Base-by-base conservation (phyloP, 176 grass and related monocot genomes). In the Lolium multiflorum region DNA sequence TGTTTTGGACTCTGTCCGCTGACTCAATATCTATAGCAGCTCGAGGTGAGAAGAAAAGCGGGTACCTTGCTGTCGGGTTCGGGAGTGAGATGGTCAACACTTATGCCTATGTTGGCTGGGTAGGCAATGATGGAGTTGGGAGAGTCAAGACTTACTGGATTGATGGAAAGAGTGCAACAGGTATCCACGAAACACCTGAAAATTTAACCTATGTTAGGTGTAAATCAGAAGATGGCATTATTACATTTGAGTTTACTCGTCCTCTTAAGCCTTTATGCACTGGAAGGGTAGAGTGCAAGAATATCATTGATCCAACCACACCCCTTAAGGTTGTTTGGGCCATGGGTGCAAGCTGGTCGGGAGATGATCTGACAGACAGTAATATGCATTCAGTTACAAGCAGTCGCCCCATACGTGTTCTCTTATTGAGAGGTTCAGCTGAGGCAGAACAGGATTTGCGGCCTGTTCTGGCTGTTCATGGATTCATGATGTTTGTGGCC, bases 401-500 rank as follows among this genome's bases (percentile, higher is more conserved):
- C 52, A 90, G 92, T 80, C 78, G 83, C 11, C 92, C 92, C 3
- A 84, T 94, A 81, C 87, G 81, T 77, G 90, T 97, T 88, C 73
- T 91, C 16, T 74, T 97, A 20, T 82, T 89, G 56, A 88, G 87
- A 85, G 89, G 93, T 62, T 92, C 92, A 8, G 88, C 91, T 47
- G 90, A 94, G 87, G 91, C 88, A 59, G 97, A 98, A 79, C 92
- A 95, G 31, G 91, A 98, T 72, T 67, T 98, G 82, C 92, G 84
- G 2, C 94, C 89, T 5, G 89, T 89, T 88, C 85, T 96, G 71
- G 90, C 88, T 78, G 90, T 96, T 80, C 97, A 96, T 88, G 97
- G 94, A 18, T 99, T 96, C 82, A 91, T 99, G 84, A 99, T 96
- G 97, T 96, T 99, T 90, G 90, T 98, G 41, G 88, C 97, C 39